Percentiles rank a stretch among this genome's conserved stretches.
These are phyloP conservation scores for Apiospora kogelbergensis DNA, from an alignment of 2,329 filamentous ascomycete genomes.

Conservation along the genomic window DNA sequence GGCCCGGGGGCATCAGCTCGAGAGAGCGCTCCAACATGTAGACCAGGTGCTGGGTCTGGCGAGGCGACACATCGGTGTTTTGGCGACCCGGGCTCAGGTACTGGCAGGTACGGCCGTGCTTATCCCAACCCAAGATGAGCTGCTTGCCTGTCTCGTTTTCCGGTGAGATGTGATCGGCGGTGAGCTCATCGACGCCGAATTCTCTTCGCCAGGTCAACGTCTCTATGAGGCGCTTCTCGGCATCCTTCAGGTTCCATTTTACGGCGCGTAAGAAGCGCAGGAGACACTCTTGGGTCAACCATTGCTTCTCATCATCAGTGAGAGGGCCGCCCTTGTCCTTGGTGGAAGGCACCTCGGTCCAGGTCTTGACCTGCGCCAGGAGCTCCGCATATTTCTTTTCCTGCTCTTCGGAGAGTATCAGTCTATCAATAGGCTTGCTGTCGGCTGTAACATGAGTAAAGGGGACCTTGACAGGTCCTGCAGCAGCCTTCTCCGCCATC, in stretches of 20 bases:
- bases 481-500: constrained; percentile 24
- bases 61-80: constrained; percentile 83
- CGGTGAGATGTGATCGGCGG: constrained; percentile 82
- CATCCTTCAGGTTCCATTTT: constrained; percentile 79
- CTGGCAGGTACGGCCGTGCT: constrained; percentile 79
- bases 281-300: constrained; percentile 89
- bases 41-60: constrained; percentile 90
- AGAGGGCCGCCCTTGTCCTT: constrained; percentile 63
- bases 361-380: constrained; percentile 67
- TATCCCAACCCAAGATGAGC: constrained; percentile 84
- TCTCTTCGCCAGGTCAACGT: constrained; percentile 89
- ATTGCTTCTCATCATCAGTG: constrained; percentile 79
- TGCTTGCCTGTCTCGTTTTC: constrained; percentile 99
- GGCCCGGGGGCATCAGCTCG: constrained; percentile 81
- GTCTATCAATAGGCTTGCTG: constrained; percentile 55
- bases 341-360: constrained; percentile 64
- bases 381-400: constrained; percentile 78
- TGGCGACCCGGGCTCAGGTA: constrained; percentile 89
- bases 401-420: constrained; percentile 73
- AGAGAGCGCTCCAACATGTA: constrained; percentile 93
- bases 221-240: constrained; percentile 74
- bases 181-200: constrained; percentile 79
- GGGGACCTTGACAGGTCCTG: constrained; percentile 47
- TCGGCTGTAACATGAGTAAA: constrained; percentile 56
- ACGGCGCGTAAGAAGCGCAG: constrained; percentile 90